Percentiles rank a stretch among this genome's conserved stretches.
These are phyloP conservation scores for Colletotrichum zoysiae DNA, from an alignment of 2,329 filamentous ascomycete genomes.

Conservation along the genomic window DNA sequence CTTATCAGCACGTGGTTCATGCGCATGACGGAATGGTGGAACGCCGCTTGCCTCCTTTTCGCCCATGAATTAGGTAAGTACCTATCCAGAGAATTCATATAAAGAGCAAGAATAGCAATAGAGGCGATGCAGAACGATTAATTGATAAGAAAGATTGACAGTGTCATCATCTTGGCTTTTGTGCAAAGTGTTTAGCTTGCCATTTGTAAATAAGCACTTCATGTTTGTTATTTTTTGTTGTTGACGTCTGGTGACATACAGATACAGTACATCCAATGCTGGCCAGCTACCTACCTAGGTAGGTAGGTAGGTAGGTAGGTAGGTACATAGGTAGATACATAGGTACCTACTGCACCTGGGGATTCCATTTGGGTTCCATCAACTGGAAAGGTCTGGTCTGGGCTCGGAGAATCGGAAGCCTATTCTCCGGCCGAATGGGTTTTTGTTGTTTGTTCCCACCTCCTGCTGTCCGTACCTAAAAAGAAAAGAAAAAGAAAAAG, in stretches of 20 bases:
- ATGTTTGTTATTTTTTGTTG: neutral
- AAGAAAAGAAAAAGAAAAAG: neutral
- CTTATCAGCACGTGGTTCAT: slow-evolving; percentile 53
- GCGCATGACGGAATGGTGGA: slow-evolving; percentile 16
- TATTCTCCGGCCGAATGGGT: neutral
- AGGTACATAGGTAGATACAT: too few relatives aligned
- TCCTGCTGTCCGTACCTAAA: too few relatives aligned
- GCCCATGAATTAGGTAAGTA: neutral
- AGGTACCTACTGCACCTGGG: neutral
- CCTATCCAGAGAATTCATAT: neutral
- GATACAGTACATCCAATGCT: neutral
- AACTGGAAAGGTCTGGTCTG: slow-evolving; percentile 12
- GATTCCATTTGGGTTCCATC: neutral
- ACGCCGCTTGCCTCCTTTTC: neutral
- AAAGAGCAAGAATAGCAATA: neutral
- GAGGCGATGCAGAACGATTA: neutral
- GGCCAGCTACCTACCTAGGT: too few relatives aligned
- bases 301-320: too few relatives aligned
- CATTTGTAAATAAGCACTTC: neutral
- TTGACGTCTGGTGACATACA: slow-evolving; percentile 18
- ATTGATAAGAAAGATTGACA: neutral
- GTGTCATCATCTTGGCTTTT: too few relatives aligned
- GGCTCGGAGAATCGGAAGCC: slow-evolving; percentile 10
- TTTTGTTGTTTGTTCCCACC: neutral
- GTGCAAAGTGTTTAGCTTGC: neutral